Percentiles rank a stretch among this genome's conserved stretches.
These are phyloP conservation scores for Nitzschia inconspicua DNA, from an alignment of 108 stramenopile species.

Conservation along the genomic window DNA sequence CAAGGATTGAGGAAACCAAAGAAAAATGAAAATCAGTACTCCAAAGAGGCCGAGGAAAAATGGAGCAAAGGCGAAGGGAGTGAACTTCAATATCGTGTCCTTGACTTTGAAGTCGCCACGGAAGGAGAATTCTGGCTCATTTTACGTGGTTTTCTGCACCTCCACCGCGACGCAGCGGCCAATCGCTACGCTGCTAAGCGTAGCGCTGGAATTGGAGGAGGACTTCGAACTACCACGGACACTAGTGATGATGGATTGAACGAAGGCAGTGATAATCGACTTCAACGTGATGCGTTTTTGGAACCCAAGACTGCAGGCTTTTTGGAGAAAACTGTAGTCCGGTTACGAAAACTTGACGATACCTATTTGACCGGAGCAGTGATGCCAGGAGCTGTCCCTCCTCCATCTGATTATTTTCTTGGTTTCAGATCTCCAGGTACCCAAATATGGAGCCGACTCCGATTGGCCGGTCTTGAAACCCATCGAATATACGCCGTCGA, in stretches of 20 bases:
- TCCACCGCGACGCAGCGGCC: constrained; percentile 77
- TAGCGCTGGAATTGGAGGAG: constrained; percentile 71
- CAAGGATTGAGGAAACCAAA: constrained; percentile 30
- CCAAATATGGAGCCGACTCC: constrained; percentile 88
- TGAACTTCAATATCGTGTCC: constrained; percentile 45
- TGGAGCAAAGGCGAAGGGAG: constrained; percentile 71
- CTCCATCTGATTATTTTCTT: constrained; percentile 85
- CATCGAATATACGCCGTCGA: constrained; percentile 73
- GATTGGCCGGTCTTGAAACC: constrained; percentile 87
- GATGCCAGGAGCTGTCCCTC: constrained; percentile 42
- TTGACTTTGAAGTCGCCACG: constrained; percentile 87
- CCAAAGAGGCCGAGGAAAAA: constrained; percentile 31
- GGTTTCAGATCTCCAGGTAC: constrained; percentile 85
- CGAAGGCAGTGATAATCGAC: constrained; percentile 22
- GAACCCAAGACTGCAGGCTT: constrained; percentile 39
- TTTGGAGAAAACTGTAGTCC: constrained; percentile 43
- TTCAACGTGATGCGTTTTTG: constrained; percentile 41
- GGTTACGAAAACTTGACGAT: constrained; percentile 28
- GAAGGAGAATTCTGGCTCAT: constrained; percentile 90
- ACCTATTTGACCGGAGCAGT: constrained; percentile 39
- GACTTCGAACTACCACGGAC: constrained; percentile 7
- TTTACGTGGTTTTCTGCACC: constrained; percentile 77
- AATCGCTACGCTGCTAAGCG: constrained; percentile 76
- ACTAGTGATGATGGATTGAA: constrained; percentile 10
- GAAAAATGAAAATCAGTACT: constrained; percentile 39